These are phyloP conservation scores for Zelopaecilomyces penicillatus DNA, from an alignment of 2,329 filamentous ascomycete genomes.

Conservation along the genomic window DNA sequence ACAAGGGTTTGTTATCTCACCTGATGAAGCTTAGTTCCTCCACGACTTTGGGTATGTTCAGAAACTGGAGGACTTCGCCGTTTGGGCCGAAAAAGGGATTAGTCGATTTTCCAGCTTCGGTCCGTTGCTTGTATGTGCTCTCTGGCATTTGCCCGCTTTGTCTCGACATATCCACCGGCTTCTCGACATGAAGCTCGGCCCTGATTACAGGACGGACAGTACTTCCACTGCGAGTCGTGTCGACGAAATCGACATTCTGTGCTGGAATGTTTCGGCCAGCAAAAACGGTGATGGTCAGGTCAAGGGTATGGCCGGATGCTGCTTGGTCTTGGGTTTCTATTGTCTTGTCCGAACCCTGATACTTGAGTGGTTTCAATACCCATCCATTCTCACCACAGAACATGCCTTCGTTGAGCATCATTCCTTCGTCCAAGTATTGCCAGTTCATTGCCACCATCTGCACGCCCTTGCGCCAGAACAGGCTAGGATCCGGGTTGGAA, in stretches of 20 bases:
- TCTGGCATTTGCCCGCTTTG: slow-evolving; percentile 30
- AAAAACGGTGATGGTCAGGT: slow-evolving; percentile 63
- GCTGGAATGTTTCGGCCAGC: slow-evolving; percentile 62
- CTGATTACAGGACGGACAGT: slow-evolving; percentile 63
- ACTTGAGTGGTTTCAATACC: slow-evolving; percentile 74
- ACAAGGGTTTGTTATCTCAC: slow-evolving; percentile 36
- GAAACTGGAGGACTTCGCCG: slow-evolving; percentile 51
- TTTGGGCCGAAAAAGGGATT: slow-evolving; percentile 54
- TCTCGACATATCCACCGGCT: slow-evolving; percentile 27
- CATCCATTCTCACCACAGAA: slow-evolving; percentile 80
- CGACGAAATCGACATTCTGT: slow-evolving; percentile 20
- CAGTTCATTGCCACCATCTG: slow-evolving; percentile 98
- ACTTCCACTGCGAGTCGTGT: slow-evolving; percentile 22
- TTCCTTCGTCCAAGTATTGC: slow-evolving; percentile 88
- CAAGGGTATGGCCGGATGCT: slow-evolving; percentile 45
- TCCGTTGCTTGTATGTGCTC: slow-evolving; percentile 52
- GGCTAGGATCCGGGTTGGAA: slow-evolving; percentile 88
- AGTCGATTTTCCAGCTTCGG: slow-evolving; percentile 44
- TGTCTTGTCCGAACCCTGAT: slow-evolving; percentile 44
- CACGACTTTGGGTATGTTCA: slow-evolving; percentile 48
- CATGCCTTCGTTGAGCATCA: slow-evolving; percentile 98
- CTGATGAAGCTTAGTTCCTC: slow-evolving; percentile 65
- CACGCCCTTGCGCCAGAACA: slow-evolving; percentile 86
- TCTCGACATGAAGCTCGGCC: slow-evolving; percentile 74
- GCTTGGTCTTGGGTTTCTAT: slow-evolving; percentile 35